Conservation (phyloP, 495 filamentous ascomycete genomes). For the Neurospora terricola region DNA sequence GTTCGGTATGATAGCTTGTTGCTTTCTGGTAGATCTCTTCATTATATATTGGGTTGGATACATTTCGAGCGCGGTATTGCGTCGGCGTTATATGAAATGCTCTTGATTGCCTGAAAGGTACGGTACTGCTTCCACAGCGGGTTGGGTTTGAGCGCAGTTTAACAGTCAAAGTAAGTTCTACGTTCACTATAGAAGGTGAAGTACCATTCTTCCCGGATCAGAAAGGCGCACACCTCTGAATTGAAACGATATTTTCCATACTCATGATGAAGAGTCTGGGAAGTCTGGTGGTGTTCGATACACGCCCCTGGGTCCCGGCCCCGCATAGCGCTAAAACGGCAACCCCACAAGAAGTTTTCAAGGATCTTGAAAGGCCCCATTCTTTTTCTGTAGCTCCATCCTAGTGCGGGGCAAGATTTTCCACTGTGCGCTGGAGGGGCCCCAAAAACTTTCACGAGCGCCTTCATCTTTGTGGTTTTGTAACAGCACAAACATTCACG, state of each 20-base stretch:
- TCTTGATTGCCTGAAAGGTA: background rate
- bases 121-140: background rate
- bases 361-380: background rate
- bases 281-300: background rate
- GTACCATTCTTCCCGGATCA: background rate
- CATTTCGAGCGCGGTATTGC: background rate
- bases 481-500: background rate
- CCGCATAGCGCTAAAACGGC: background rate
- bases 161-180: background rate
- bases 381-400: background rate
- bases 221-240: background rate
- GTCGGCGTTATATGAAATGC: background rate
- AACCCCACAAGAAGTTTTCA: background rate
- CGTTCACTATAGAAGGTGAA: too few species aligned
- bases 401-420: background rate
- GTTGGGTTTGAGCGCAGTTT: background rate
- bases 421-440: background rate
- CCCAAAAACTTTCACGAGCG: background rate
- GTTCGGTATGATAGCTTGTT: background rate
- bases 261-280: background rate
- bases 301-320: background rate
- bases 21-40: background rate
- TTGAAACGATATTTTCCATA: background rate
- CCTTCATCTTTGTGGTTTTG: background rate
- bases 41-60: background rate